Conservation (phyloP, 352 stramenopile genomes). For the Pythium brassicae region DNA sequence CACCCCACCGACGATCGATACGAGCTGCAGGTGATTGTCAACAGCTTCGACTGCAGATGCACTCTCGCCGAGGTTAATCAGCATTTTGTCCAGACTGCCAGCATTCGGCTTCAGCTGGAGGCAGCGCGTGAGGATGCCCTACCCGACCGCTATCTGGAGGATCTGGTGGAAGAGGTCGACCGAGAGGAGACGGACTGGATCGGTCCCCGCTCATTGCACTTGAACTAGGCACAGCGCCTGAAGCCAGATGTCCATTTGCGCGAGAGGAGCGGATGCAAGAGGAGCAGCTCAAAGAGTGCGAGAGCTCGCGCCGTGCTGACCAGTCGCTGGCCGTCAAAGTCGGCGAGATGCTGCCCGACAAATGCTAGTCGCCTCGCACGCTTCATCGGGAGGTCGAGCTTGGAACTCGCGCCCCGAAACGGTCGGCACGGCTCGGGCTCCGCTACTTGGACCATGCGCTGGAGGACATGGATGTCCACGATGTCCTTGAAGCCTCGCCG, state of each 20-base stretch:
- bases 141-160: not conserved
- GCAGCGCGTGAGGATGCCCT: not conserved
- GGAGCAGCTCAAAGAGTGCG: not conserved
- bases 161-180: not conserved
- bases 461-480: not conserved
- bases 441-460: constrained; percentile 1
- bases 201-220: not conserved
- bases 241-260: not conserved
- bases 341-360: not conserved
- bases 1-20: not conserved
- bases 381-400: not conserved
- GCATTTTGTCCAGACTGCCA: not conserved
- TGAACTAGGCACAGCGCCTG: not conserved
- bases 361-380: not conserved
- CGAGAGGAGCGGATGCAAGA: not conserved
- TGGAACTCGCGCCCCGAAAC: not conserved
- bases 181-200: not conserved
- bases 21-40: constrained; percentile 4
- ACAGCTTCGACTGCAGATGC: not conserved
- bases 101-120: not conserved
- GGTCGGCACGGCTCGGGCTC: not conserved
- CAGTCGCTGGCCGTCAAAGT: not conserved
- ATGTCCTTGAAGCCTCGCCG: not conserved
- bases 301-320: not conserved
- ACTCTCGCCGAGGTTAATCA: not conserved